Base-by-base conservation (phyloP, 345 rosid species). In the Zanthoxylum bungeanum region DNA sequence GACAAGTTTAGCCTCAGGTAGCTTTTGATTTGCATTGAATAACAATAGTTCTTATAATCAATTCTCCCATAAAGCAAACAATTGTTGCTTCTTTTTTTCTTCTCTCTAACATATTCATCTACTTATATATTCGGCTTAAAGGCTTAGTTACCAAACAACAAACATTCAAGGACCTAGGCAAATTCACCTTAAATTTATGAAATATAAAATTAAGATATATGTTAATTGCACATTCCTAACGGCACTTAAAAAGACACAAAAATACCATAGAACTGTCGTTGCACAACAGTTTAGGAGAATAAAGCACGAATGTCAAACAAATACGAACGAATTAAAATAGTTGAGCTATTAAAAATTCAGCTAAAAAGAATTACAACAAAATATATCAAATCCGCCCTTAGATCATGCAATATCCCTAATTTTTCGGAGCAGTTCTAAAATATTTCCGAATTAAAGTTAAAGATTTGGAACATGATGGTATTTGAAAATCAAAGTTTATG, bases 341-440 rank as follows among this genome's bases (percentile, higher is more conserved):
- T 25, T 47, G 10, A 47, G 22, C 4, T 14, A 44, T 31, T 4
- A 71, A 3, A 59, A 49, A 24, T 22, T 31, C 19, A 27, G 64
- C n/a, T 63, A 7, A 31, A 40, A 7, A 69, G 19, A 57, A 7
- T 17, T 9, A 66, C 19, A 33, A 82, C 79, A n/a, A n/a, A n/a
- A n/a, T n/a, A n/a, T n/a, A n/a, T n/a, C n/a, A n/a, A n/a, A n/a
- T n/a, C n/a, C n/a, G n/a, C n/a, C n/a, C n/a, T n/a, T n/a, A n/a
- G n/a, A n/a, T n/a, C n/a, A n/a, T n/a, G n/a, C n/a, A n/a, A n/a
- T n/a, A n/a, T n/a, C n/a, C n/a, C n/a, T n/a, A n/a, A n/a, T n/a
- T n/a, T n/a, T n/a, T n/a, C n/a, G n/a, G n/a, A n/a, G n/a, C n/a
- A n/a, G n/a, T n/a, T n/a, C n/a, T n/a, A n/a, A n/a, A n/a, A n/a